Base-by-base conservation (phyloP, 2,329 filamentous ascomycete species). In the Phaeosphaeriaceae sp. region DNA sequence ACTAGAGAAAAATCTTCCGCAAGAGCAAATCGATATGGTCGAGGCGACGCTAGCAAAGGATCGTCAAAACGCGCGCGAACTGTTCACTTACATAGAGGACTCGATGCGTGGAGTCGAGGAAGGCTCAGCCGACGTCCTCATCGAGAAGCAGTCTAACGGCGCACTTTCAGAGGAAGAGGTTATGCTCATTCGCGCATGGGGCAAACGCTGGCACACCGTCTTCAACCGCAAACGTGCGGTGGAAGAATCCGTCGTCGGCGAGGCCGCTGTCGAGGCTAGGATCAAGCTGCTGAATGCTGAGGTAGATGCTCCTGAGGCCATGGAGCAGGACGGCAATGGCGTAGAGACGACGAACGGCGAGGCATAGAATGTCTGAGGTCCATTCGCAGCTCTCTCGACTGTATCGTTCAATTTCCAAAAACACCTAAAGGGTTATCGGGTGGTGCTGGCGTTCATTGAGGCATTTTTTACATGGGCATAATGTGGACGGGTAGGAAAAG, bases 31-130 rank as follows among this genome's bases (percentile, higher is more conserved):
- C 20, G 81, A 82, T 67, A 81, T 86, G 67, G 80, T 91, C 7
- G 86, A 91, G 25, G 87, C 91, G 65, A 88, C 88, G 0, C 81
- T 92, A 9, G 82, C 83, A 13, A 85, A 86, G 56, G 94, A 97
- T 75, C 83, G 89, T 48, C 83, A 84, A 49, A 86, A 87, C 42
- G 94, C 96, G 85, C 87, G 89, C 31, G 87, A 90, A 36, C 85
- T 98, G 42, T 96, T 97, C 81, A 85, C 83, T 55, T 84, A 89
- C 44, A 92, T 97, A 74, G 90, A 95, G 67, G 92, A 96, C 69
- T 85, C 89, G 0, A 83, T 96, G 22, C 78, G 85, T 2, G 87
- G 87, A 45, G 91, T 96, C 78, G 90, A 92, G 0, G 81, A 82
- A 6, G 91, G 90, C 10, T 88, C 83, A 62, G 90, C 91, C 69